phyloP scores from a whole-genome alignment of 768 basidiomycete genomes.

The Kwoniella heveanensis region DNA sequence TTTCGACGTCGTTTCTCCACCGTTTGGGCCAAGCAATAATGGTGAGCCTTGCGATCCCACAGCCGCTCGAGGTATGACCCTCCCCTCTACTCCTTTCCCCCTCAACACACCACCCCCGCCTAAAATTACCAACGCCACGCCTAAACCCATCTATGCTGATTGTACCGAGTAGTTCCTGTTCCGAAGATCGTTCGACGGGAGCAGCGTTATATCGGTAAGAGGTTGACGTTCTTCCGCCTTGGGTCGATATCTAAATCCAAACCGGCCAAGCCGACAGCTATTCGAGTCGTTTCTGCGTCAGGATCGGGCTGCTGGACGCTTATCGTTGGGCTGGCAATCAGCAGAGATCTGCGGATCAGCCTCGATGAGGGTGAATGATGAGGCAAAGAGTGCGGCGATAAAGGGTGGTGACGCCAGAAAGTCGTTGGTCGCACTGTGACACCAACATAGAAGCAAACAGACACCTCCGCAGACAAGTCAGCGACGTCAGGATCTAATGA shows the following conservation, averaged over 20 bases:
- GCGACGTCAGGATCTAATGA: neutral
- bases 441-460: neutral
- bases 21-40: constrained; percentile 12
- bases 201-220: constrained; percentile 5
- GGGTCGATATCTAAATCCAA: constrained; percentile 15
- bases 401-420: constrained; percentile 26
- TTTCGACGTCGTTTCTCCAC: neutral
- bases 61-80: constrained; percentile 4
- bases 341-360: constrained; percentile 16
- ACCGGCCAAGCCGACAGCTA: constrained; percentile 20
- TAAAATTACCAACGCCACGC: neutral
- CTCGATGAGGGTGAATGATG: constrained; percentile 21
- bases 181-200: neutral
- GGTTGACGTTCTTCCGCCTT: constrained; percentile 4
- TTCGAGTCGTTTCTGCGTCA: constrained; percentile 24
- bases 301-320: constrained; percentile 23
- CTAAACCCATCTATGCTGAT: neutral
- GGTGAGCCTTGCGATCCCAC: constrained; percentile 14
- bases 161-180: too few relatives aligned
- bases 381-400: constrained; percentile 22
- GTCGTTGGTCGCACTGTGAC: constrained; percentile 23
- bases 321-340: constrained; percentile 22
- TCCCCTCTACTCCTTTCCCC: neutral
- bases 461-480: neutral
- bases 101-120: neutral